Percentiles rank a stretch among this genome's conserved stretches.
These are phyloP conservation scores for Annona cherimola DNA, from an alignment of 164 flowering plant species.

Conservation along the genomic window DNA sequence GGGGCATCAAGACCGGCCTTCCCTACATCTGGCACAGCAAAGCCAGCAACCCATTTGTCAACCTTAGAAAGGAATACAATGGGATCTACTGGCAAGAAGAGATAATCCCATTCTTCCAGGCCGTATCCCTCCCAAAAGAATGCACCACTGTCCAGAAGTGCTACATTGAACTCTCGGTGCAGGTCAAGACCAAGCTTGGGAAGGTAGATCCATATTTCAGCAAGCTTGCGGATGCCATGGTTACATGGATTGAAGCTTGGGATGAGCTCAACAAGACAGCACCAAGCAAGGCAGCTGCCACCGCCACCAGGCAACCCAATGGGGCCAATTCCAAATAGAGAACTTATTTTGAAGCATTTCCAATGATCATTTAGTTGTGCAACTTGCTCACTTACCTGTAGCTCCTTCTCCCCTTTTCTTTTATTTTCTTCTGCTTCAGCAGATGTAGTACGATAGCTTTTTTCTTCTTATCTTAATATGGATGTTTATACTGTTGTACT, in stretches of 20 bases:
- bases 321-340: slow-evolving; percentile 17
- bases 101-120: slow-evolving; percentile 70
- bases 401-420: not conserved
- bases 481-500: not conserved
- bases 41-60: slow-evolving; percentile 73
- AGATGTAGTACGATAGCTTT: not conserved
- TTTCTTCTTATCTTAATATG: not conserved
- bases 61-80: slow-evolving; percentile 69
- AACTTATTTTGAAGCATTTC: not conserved
- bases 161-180: slow-evolving; percentile 65
- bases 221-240: slow-evolving; percentile 75
- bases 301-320: slow-evolving; percentile 20
- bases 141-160: slow-evolving; percentile 60
- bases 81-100: slow-evolving; percentile 82
- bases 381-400: not conserved
- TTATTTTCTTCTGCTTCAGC: not conserved
- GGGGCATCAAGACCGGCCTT: slow-evolving; percentile 66
- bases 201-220: slow-evolving; percentile 60
- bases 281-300: slow-evolving; percentile 15
- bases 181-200: slow-evolving; percentile 56
- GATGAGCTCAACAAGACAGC: slow-evolving; percentile 51
- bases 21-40: slow-evolving; percentile 84
- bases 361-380: not conserved
- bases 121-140: slow-evolving; percentile 49
- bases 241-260: slow-evolving; percentile 83